Base-by-base conservation (phyloP, 2,329 filamentous ascomycete species). In the Chaetomium globosum region DNA sequence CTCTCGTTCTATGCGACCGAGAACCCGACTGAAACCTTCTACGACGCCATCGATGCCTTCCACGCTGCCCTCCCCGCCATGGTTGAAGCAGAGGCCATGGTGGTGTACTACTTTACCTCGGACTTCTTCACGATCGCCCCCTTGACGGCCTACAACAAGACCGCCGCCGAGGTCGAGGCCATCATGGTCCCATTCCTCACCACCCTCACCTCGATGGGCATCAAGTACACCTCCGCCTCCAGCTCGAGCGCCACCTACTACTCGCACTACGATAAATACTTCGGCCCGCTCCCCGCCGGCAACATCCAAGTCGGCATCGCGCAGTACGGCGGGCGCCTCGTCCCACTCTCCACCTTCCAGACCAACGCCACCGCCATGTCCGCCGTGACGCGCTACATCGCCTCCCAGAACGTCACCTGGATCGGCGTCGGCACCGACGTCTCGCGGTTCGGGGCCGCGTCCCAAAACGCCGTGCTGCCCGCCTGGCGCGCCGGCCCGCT, bases 21-120 rank as follows among this genome's bases (percentile, higher is more conserved):
- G 33, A 70, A 66, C 68, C 73, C 80, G 56, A 80, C 78, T 63
- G 23, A 89, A 85, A 5, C 85, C 0, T 87, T 82, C 75, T 87
- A 81, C 71, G 70, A 78, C 53, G 81, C 79, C 1, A 76, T 87
- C 23, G 74, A 78, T 64, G 73, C 75, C 28, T 75, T 76, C 31
- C 78, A 84, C 48, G 80, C 80, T 75, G 89, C 86, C 21, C 72
- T 73, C 53, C 65, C 71, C 1, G 73, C 72, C 2, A 79, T 85
- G 64, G 77, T 83, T 19, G 82, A 84, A 66, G 75, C 79, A 1
- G 85, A 84, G 10, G 77, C 78, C 67, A 71, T 71, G 70, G 69
- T 70, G 2, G 68, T 71, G n/a, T 85, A 81, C 73, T 79, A 77
- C 59, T 75, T 71, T 61, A 75, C 69, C 65, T 69, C 66, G 57